Evolutionary conservation across 1,284 basidiomycete genomes (phyloP), one percentile per base, ranked within the genome.

Genomic region (Leucoagaricus sp.): DNA sequence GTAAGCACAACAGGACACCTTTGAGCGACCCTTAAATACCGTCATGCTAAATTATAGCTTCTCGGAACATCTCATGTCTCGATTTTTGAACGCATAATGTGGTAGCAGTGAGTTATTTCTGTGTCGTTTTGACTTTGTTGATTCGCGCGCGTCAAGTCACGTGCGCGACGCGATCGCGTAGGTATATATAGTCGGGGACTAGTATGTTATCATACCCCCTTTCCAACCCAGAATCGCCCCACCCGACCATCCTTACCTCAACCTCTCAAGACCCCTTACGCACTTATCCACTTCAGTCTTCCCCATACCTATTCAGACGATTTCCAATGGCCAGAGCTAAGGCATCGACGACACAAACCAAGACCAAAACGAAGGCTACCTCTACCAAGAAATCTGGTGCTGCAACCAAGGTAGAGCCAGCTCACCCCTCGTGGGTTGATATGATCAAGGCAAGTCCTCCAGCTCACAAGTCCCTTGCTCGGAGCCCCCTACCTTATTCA

Each of bases 381-480:
- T 15, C 15, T n/a, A 21, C 23, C 6, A 34, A 33, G 59, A 58
- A 57, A 64, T 64, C 63, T 61, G 60, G 64, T 19, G 51, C 62
- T 21, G 45, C 63, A 25, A 76, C 78, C 55, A 80, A 75, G 61
- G 63, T 81, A 45, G 67, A 74, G n/a, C 67, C 81, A 41, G 67
- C 79, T 53, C 88, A 89, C 66, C 87, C 87, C 8, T 74, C 80
- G 61, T 90, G 88, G 86, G 75, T 84, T 61, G 87, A 90, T 58
- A 90, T 90, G 87, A 89, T 90, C 72, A 89, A 88, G 78, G 88
- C 89, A 65, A 68, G 74, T 56, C 41, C n/a, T n/a, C n/a, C n/a
- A n/a, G n/a, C n/a, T n/a, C n/a, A n/a, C n/a, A n/a, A n/a, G n/a
- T n/a, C n/a, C n/a, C n/a, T n/a, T n/a, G n/a, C n/a, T n/a, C n/a